Evolutionary conservation across 148 eudicot species (phyloP).

Genomic region (Cornus suecica): DNA sequence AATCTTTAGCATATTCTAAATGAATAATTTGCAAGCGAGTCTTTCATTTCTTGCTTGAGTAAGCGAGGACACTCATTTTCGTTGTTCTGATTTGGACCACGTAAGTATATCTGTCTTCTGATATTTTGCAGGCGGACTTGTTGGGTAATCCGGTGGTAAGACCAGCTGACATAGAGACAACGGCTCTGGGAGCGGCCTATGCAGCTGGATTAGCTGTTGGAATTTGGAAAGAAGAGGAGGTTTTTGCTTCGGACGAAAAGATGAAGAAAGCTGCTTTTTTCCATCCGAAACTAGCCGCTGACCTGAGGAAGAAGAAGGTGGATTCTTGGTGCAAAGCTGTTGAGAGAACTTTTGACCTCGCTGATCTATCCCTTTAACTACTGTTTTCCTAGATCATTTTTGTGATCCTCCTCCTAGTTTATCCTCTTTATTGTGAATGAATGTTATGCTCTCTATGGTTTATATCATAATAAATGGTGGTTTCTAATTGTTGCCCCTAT

Average conservation of each 20-base stretch:
- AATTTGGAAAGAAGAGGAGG: conserved; percentile 74
- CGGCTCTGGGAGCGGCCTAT: conserved; percentile 96
- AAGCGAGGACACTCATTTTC: no score
- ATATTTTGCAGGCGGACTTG: conserved; percentile 70
- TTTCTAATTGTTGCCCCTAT: not conserved
- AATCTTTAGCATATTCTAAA: no score
- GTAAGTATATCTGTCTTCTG: not conserved
- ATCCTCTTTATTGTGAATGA: not conserved
- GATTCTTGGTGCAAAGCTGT: conserved; percentile 98
- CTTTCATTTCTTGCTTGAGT: no score
- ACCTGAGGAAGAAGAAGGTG: conserved; percentile 69
- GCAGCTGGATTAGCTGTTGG: conserved; percentile 97
- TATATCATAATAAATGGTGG: not conserved
- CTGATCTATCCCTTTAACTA: conserved; percentile 75
- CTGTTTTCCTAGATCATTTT: not conserved
- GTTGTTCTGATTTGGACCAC: no score
- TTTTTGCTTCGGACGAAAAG: conserved; percentile 66
- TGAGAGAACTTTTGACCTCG: conserved; percentile 74
- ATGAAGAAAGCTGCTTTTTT: conserved; percentile 57
- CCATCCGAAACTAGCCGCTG: conserved; percentile 46
- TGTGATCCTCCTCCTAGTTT: not conserved
- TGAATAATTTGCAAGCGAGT: no score
- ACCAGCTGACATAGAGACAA: conserved; percentile 90
- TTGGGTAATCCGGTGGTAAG: conserved; percentile 81
- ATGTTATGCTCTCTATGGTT: not conserved